These are phyloP conservation scores for Clonostachys byssicola DNA, from an alignment of 2,329 filamentous ascomycete species.

Conservation along the genomic window DNA sequence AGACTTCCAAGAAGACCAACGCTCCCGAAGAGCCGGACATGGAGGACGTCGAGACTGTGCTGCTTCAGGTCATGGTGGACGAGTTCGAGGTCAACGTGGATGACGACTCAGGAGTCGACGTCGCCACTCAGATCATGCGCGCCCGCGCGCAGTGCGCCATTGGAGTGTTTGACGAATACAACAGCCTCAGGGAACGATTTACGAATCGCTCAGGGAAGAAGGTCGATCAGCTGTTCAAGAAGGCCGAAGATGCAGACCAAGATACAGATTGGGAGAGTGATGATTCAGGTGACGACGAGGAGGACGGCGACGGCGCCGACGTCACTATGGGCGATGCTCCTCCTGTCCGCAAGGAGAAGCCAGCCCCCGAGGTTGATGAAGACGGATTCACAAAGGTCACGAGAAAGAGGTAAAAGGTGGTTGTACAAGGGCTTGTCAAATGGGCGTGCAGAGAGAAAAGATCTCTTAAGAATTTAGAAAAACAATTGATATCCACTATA, in stretches of 20 bases:
- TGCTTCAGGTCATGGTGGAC: conserved; percentile 89
- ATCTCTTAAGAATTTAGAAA: background rate
- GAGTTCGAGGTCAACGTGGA: conserved; percentile 94
- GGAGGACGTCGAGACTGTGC: conserved; percentile 76
- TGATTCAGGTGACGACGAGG: conserved; percentile 55
- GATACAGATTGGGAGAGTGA: conserved; percentile 60
- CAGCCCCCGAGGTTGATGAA: conserved; percentile 70
- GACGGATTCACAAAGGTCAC: conserved; percentile 78
- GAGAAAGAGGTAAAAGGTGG: conserved; percentile 50
- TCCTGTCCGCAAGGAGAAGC: conserved; percentile 52
- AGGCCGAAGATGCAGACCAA: conserved; percentile 48
- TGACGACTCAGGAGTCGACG: conserved; percentile 75
- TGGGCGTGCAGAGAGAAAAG: background rate
- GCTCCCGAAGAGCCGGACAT: conserved; percentile 54
- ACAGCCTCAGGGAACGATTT: conserved; percentile 60
- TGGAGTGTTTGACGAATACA: conserved; percentile 63
- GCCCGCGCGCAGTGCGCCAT: conserved; percentile 60
- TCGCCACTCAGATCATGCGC: conserved; percentile 69
- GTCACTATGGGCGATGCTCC: conserved; percentile 69
- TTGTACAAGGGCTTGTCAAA: background rate
- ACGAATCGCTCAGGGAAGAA: conserved; percentile 56
- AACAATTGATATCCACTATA: background rate
- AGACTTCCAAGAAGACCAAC: conserved; percentile 12
- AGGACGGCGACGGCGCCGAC: conserved; percentile 51
- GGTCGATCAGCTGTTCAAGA: conserved; percentile 48